Evolutionary conservation across 495 filamentous ascomycete species (phyloP), one percentile per base, ranked within the genome.

Genomic region (Aspergillus cavernicola): DNA sequence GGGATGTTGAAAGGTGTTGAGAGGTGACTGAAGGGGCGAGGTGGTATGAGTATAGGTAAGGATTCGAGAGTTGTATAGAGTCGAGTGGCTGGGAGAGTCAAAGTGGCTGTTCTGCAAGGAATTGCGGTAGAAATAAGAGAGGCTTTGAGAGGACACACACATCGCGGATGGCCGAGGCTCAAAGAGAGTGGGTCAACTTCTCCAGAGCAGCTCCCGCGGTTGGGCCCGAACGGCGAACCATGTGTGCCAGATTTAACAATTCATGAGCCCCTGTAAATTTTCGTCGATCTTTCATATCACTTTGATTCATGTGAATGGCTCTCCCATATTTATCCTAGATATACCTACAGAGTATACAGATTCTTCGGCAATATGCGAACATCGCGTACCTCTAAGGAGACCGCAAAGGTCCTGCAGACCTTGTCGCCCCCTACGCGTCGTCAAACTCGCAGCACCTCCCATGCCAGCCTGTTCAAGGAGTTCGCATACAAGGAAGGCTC

Each of bases 361-460:
- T n/a, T n/a, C n/a, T n/a, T n/a, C n/a, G n/a, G n/a, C 41, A 13
- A 45, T 6, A 89, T 88, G 86, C 79, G 82, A 49, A 83, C 80
- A 28, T 85, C 81, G 26, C 75, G 79, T 37, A 70, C 82, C 42
- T 80, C 80, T 6, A 75, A 74, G 50, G 81, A 85, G 26, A 83
- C 83, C 4, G 68, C 80, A 13, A 82, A 75, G 55, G 60, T 80
- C 12, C 52, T 78, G n/a, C 67, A 74, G 46, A 63, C 74, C 8
- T 56, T 80, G 39, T 73, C 78, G 19, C 56, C 70, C 44, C 66
- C 65, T 44, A 64, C 71, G 42, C 64, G 67, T 51, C 65, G 73
- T 12, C 64, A 66, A 47, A 77, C 73, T 9, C 69, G 70, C 33
- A 67, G 64, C 50, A 58, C 68, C 2, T 61, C 69, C n/a, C 59